These are phyloP conservation scores for Emericellopsis terricola DNA, from an alignment of 495 filamentous ascomycete genomes.

Conservation along the genomic window DNA sequence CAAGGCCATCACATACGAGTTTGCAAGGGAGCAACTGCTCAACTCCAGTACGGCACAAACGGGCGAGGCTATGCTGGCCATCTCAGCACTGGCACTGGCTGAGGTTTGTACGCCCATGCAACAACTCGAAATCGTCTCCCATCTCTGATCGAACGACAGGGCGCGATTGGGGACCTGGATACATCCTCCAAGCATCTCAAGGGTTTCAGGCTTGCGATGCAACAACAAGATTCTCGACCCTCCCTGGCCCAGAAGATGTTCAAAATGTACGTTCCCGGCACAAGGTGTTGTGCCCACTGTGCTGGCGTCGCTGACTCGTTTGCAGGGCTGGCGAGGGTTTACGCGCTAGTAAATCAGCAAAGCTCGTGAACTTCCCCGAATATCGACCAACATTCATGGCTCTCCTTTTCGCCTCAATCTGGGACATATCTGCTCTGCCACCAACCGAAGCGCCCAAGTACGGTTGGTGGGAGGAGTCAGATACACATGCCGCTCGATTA, in stretches of 20 bases:
- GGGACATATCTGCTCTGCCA: neutral
- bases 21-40: constrained; percentile 18
- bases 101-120: constrained; percentile 13
- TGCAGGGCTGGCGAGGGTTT: neutral
- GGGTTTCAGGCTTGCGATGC: neutral
- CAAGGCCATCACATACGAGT: constrained; percentile 14
- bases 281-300: neutral
- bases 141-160: too few relatives aligned
- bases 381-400: neutral
- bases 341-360: neutral
- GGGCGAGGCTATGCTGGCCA: constrained; percentile 18
- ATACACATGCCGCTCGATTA: neutral
- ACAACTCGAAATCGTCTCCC: neutral
- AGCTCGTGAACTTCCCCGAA: neutral
- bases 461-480: neutral
- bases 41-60: constrained; percentile 10
- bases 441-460: neutral
- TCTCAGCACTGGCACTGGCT: constrained; percentile 18
- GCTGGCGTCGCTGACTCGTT: neutral
- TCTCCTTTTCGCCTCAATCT: neutral
- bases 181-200: neutral
- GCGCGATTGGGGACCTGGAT: neutral
- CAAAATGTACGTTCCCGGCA: neutral
- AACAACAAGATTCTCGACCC: neutral
- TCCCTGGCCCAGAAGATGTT: neutral